Evolutionary conservation across 164 flowering plant species (phyloP), one percentile per base, ranked within the genome.

Genomic region (Berberis thunbergii): DNA sequence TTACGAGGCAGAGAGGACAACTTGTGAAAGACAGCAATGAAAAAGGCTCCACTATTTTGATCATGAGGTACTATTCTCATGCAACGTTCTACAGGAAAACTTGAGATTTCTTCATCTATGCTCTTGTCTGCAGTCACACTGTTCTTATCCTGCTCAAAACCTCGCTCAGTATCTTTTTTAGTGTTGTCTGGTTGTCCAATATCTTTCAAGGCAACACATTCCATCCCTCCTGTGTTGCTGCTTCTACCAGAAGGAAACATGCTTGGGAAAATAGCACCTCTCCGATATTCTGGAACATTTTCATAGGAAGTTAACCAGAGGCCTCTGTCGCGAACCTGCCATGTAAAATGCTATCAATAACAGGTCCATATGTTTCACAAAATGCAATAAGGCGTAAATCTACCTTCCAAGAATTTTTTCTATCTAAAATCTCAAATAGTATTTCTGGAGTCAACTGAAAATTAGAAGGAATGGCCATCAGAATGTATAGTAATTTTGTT

Each of bases 1-100:
- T 72, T 74, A 93, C 98, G 94, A 70, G 93, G 90, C 58, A 80
- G 62, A 60, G 84, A 69, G 45, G 89, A 86, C 67, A 77, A 60
- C 77, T 95, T 91, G 54, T 77, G 83, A 67, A 95, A 76, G 54
- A 91, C 96, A 45, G 96, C 97, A 76, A 95, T 81, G 68, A 95
- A 95, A 63, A 95, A 91, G 56, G 99, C 97, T 69, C 97, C 99
- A 63, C 78, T 80, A 60, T 95, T 91, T 75, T 95, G 97, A 77
- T 95, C 99, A 79, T 91, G 97, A 64, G 99, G 99, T 69, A 88
- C 63, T 78, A 95, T 83, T 79, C 99, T 86, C 81, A 91, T 83
- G 73, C 96, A 89, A 39, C 80, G 87, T 68, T 87, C 96, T 42
- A 95, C 72, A 57, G 96, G 97, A 54, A 91, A 72, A 68, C 71